Percentiles rank a stretch among this genome's conserved stretches.
These are phyloP conservation scores for Xylaria sp. DNA, from an alignment of 2,329 filamentous ascomycete species.

Conservation along the genomic window DNA sequence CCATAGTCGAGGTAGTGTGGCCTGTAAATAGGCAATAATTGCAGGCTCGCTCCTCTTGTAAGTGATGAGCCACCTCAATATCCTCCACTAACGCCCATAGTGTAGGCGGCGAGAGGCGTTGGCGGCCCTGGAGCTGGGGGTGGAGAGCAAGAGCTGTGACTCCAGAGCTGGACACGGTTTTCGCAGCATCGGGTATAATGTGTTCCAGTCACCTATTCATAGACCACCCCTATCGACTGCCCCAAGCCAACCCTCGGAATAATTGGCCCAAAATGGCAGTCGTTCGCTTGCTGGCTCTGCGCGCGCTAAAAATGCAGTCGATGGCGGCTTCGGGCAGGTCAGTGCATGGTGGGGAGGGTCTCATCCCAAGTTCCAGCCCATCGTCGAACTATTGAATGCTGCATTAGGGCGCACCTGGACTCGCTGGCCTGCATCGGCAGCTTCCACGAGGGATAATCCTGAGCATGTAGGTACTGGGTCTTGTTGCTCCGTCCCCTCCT, in stretches of 20 bases:
- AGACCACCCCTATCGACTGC: slow-evolving; percentile 5
- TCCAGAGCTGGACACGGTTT: too few species aligned
- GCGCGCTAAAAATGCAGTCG: slow-evolving; percentile 25
- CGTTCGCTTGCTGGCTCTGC: slow-evolving; percentile 8
- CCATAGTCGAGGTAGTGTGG: too few species aligned
- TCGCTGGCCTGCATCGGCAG: slow-evolving; percentile 29
- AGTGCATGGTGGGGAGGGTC: slow-evolving; percentile 24
- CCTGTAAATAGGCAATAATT: not conserved
- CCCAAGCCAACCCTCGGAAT: not conserved
- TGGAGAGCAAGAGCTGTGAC: not conserved
- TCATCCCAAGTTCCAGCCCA: slow-evolving; percentile 29
- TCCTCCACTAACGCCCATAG: not conserved
- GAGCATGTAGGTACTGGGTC: slow-evolving; percentile 2
- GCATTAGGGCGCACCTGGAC: slow-evolving; percentile 32
- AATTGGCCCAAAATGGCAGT: slow-evolving; percentile 18
- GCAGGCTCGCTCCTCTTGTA: not conserved
- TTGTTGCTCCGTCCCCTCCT: slow-evolving; percentile 26
- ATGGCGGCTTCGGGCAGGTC: slow-evolving; percentile 28
- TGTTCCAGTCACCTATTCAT: slow-evolving; percentile 14
- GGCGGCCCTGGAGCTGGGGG: not conserved
- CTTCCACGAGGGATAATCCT: slow-evolving; percentile 26
- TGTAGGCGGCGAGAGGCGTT: not conserved
- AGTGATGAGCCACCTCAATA: not conserved
- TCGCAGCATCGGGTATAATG: not conserved
- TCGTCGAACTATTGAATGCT: slow-evolving; percentile 34